These are phyloP conservation scores for Cardamine chenopodiifolia DNA, from an alignment of 345 rosid species.

Conservation along the genomic window DNA sequence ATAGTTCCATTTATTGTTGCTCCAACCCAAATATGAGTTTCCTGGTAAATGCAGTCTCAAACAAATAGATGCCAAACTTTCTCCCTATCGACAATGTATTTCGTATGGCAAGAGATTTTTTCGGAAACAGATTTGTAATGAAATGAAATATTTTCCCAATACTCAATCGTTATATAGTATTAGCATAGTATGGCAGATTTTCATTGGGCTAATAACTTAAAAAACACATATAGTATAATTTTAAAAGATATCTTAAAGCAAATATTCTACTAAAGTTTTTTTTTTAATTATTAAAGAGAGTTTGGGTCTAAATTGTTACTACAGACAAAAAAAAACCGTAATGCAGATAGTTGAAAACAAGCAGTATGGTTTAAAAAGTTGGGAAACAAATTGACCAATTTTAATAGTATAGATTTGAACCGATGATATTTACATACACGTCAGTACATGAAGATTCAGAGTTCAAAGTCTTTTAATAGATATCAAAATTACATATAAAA, in stretches of 20 bases:
- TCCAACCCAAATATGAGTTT: conserved; percentile 22
- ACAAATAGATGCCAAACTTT: conserved; percentile 19
- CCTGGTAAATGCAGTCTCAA: conserved; percentile 6
- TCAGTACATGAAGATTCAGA: neutral
- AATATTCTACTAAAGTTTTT: neutral
- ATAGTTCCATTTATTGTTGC: conserved; percentile 23
- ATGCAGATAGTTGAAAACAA: conserved; percentile 13
- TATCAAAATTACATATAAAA: neutral
- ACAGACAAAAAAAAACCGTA: neutral
- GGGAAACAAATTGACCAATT: neutral
- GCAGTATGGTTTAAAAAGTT: conserved; percentile 16
- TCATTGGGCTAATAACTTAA: neutral
- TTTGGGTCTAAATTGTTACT: conserved; percentile 3
- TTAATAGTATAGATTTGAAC: neutral
- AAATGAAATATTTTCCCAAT: neutral
- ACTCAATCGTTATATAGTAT: neutral
- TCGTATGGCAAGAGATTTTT: neutral
- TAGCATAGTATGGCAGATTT: neutral
- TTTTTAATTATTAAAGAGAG: neutral
- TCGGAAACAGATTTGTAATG: neutral
- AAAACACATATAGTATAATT: neutral
- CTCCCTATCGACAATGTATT: neutral
- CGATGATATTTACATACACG: neutral
- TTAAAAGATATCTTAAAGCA: neutral
- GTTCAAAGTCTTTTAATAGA: conserved; percentile 1